A percentile compares a stretch with the other conserved stretches of the same genome.
phyloP scores from a whole-genome alignment of 1,284 basidiomycete genomes.

The Grifola frondosa region DNA sequence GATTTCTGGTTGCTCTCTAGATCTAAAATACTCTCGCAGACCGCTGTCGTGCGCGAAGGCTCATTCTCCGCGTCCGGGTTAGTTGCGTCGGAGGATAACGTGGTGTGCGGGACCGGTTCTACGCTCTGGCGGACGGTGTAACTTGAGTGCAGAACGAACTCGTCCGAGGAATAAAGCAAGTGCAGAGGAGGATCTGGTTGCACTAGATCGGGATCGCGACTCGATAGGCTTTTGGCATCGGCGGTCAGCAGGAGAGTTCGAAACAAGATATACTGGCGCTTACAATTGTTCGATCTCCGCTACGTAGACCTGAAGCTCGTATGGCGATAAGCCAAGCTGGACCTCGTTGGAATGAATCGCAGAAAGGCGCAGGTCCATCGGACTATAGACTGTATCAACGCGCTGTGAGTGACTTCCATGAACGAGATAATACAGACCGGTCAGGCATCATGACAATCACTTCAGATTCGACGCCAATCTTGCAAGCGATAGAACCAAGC shows the following conservation, averaged over 20 bases:
- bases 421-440: constrained; percentile 38
- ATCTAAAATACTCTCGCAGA: constrained; percentile 42
- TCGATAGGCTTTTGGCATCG: background rate
- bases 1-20: constrained; percentile 54
- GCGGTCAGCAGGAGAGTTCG: background rate
- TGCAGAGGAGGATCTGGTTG: constrained; percentile 55
- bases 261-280: constrained; percentile 21
- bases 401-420: background rate
- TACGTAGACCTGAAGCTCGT: constrained; percentile 44
- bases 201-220: constrained; percentile 6
- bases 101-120: constrained; percentile 26
- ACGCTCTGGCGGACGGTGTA: constrained; percentile 49
- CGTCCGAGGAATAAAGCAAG: constrained; percentile 38
- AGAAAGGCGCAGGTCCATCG: constrained; percentile 37
- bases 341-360: constrained; percentile 37
- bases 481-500: constrained; percentile 25
- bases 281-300: constrained; percentile 45
- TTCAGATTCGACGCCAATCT: constrained; percentile 33
- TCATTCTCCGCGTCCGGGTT: background rate
- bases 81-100: background rate
- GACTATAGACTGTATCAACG: constrained; percentile 15
- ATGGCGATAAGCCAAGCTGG: constrained; percentile 37
- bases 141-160: constrained; percentile 52
- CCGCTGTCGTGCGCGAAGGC: constrained; percentile 12
- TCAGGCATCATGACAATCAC: constrained; percentile 59